Evolutionary conservation across 108 stramenopile species (phyloP).

Genomic region (Pseudonitzschia pungens): DNA sequence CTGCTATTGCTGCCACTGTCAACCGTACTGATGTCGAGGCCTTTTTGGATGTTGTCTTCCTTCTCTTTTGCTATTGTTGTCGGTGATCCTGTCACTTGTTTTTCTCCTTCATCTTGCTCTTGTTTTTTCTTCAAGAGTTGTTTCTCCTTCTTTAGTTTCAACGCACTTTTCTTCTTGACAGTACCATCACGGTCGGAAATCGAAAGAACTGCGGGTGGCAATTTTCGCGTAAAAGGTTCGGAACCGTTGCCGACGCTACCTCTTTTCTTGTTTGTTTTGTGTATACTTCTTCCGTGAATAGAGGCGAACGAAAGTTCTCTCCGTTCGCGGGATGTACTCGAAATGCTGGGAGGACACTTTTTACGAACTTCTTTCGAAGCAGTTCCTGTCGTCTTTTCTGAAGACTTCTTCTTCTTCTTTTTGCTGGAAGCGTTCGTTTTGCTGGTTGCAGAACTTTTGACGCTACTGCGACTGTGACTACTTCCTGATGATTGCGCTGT

Average conservation of each 20-base stretch:
- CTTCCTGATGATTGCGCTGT: too few species aligned
- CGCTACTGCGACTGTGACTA: too few species aligned
- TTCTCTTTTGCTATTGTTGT: not conserved
- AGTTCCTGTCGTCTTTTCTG: too few species aligned
- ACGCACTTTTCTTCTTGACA: not conserved
- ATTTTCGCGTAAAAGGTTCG: not conserved
- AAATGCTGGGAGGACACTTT: too few species aligned
- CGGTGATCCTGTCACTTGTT: not conserved
- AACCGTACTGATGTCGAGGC: not conserved
- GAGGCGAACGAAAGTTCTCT: slow-evolving; percentile 6
- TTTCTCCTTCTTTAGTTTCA: not conserved
- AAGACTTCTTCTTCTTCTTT: too few species aligned
- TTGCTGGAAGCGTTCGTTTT: too few species aligned
- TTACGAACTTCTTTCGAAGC: too few species aligned
- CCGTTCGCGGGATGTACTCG: not conserved
- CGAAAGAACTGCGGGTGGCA: slow-evolving; percentile 5
- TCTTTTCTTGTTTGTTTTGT: not conserved
- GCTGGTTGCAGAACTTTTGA: too few species aligned
- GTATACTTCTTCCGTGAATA: slow-evolving; percentile 1
- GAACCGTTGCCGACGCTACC: not conserved
- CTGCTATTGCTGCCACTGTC: not conserved
- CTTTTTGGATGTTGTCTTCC: not conserved
- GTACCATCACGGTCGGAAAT: not conserved
- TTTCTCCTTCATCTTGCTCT: not conserved
- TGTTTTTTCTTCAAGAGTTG: not conserved